Conservation (phyloP, 441 rosid species). For the Jatropha podagrica region DNA sequence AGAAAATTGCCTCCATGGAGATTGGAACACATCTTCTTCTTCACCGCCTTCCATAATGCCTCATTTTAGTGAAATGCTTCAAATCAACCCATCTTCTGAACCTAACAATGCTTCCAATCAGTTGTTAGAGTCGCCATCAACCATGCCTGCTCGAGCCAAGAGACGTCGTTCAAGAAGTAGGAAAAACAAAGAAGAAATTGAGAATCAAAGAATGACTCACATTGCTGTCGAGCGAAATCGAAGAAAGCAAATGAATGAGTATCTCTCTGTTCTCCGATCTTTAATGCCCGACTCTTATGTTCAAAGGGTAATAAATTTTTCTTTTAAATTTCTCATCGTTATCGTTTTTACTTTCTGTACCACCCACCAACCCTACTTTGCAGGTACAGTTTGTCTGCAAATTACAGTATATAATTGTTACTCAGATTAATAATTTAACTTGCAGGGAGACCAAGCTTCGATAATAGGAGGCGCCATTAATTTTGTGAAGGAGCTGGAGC, state of each 20-base stretch:
- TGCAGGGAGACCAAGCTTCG: slow-evolving; percentile 89
- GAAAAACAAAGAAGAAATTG: slow-evolving; percentile 80
- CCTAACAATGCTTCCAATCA: slow-evolving; percentile 7
- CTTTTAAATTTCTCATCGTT: too few relatives aligned
- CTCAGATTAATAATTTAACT: background rate
- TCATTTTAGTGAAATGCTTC: slow-evolving; percentile 29
- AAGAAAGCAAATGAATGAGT: slow-evolving; percentile 88
- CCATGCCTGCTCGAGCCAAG: slow-evolving; percentile 40
- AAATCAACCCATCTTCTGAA: slow-evolving; percentile 26
- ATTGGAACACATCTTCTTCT: slow-evolving; percentile 30
- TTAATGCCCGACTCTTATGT: slow-evolving; percentile 87
- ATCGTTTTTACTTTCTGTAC: too few relatives aligned
- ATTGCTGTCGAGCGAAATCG: slow-evolving; percentile 94
- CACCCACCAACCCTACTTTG: too few relatives aligned
- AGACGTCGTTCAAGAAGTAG: slow-evolving; percentile 62
- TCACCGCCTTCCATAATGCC: slow-evolving; percentile 31
- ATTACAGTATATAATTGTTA: background rate
- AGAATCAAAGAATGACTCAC: slow-evolving; percentile 92
- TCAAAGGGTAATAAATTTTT: slow-evolving; percentile 50
- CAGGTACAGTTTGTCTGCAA: too few relatives aligned
- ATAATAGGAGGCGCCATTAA: slow-evolving; percentile 84
- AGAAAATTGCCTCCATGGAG: slow-evolving; percentile 38
- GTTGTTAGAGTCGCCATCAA: slow-evolving; percentile 11
- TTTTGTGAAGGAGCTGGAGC: slow-evolving; percentile 86
- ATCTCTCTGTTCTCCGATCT: slow-evolving; percentile 72